Evolutionary conservation across 441 rosid species (phyloP).

Genomic region (Gossypium schwendimanii): DNA sequence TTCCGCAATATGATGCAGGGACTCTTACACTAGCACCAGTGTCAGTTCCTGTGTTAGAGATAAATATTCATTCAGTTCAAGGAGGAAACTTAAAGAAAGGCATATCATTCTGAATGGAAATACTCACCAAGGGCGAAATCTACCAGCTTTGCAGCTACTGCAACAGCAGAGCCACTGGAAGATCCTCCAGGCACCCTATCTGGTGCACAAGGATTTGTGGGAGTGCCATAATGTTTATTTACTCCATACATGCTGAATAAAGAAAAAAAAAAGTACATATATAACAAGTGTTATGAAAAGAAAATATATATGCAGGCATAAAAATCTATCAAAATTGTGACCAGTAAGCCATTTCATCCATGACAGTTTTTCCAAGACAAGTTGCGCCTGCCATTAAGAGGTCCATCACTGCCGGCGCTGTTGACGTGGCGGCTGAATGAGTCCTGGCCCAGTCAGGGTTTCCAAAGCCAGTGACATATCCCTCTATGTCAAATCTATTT

Average conservation of each 20-base stretch:
- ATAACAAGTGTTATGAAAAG: not conserved
- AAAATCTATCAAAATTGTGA: conserved; percentile 15
- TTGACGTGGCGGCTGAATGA: conserved; percentile 59
- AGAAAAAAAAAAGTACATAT: not conserved
- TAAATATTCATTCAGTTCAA: conserved; percentile 4
- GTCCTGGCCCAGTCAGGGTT: conserved; percentile 92
- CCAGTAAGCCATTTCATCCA: conserved; percentile 99
- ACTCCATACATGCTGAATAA: conserved; percentile 71
- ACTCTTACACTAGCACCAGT: conserved; percentile 90
- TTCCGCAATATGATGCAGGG: conserved; percentile 80
- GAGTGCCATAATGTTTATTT: conserved; percentile 84
- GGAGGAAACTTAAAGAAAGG: not conserved
- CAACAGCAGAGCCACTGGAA: conserved; percentile 95
- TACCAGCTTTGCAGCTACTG: conserved; percentile 70
- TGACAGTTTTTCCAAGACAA: conserved; percentile 56
- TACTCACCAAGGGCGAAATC: conserved; percentile 80
- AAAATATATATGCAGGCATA: not conserved
- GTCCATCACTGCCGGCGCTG: conserved; percentile 63
- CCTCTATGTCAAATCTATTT: conserved; percentile 74
- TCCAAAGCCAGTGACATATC: conserved; percentile 81
- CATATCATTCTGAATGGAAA: not conserved
- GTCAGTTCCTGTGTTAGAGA: conserved; percentile 53
- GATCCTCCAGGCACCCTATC: conserved; percentile 90
- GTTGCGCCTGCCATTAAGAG: conserved; percentile 66
- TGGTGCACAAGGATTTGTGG: conserved; percentile 67